These are phyloP conservation scores for Beta vulgaris DNA, from an alignment of 148 eudicot genomes.

Conservation along the genomic window DNA sequence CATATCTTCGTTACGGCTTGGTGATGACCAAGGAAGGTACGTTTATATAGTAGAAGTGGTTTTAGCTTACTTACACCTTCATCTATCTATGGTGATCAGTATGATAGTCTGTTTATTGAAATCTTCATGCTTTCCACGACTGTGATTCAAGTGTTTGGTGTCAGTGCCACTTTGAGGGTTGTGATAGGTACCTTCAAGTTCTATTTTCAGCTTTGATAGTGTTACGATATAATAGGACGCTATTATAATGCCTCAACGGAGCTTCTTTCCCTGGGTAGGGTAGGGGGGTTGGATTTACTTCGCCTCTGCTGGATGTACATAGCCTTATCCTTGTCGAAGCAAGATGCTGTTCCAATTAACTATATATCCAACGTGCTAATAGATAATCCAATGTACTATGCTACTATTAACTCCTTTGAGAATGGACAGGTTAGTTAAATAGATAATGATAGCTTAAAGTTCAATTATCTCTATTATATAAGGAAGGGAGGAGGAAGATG, in stretches of 20 bases:
- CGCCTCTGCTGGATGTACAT: background rate
- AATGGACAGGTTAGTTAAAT: too few relatives aligned
- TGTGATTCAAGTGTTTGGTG: background rate
- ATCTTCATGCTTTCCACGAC: background rate
- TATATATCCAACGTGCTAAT: too few relatives aligned
- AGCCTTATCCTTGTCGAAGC: background rate
- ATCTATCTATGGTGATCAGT: conserved; percentile 1
- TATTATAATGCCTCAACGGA: background rate
- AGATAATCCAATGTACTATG: too few relatives aligned
- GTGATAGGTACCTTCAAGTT: background rate
- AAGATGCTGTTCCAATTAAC: too few relatives aligned
- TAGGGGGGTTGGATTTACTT: background rate
- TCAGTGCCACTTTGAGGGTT: background rate
- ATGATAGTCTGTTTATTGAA: too few relatives aligned
- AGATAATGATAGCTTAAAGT: too few relatives aligned
- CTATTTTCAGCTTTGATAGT: background rate
- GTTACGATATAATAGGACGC: background rate
- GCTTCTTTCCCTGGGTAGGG: background rate
- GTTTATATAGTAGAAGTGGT: conserved; percentile 14
- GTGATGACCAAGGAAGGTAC: conserved; percentile 95
- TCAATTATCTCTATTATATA: too few relatives aligned
- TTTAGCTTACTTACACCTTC: background rate
- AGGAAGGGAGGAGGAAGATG: too few relatives aligned
- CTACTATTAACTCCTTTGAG: too few relatives aligned
- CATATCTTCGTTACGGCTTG: conserved; percentile 88